Conservation (phyloP, 768 basidiomycete genomes). For the Mycena floridula region DNA sequence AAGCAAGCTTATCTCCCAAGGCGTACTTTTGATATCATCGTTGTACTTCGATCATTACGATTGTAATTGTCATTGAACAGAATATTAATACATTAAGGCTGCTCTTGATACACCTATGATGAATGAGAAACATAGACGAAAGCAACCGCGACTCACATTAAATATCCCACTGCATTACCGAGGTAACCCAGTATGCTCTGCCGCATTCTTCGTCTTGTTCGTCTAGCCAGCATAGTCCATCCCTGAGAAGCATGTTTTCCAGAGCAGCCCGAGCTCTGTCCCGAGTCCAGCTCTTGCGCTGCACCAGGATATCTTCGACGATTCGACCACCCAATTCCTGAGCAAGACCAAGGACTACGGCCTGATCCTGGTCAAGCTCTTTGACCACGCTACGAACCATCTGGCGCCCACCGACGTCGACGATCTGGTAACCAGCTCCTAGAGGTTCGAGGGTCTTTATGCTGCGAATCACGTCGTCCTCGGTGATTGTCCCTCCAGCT, state of each 20-base stretch:
- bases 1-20: too few species aligned
- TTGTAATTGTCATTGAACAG: too few species aligned
- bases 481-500: constrained; percentile 63
- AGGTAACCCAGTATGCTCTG: constrained; percentile 81
- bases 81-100: too few species aligned
- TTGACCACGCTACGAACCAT: constrained; percentile 88
- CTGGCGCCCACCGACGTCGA: constrained; percentile 66
- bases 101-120: too few species aligned
- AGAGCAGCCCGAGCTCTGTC: constrained; percentile 74
- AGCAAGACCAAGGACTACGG: constrained; percentile 72
- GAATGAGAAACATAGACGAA: too few species aligned
- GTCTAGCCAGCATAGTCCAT: constrained; percentile 94
- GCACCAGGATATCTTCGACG: constrained; percentile 54
- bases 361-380: constrained; percentile 87
- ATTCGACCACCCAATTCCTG: constrained; percentile 65
- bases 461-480: constrained; percentile 78
- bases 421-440: constrained; percentile 85
- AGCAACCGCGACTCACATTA: too few species aligned
- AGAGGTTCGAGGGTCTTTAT: constrained; percentile 86
- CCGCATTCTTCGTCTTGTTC: constrained; percentile 69
- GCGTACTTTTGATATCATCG: too few species aligned
- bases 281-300: constrained; percentile 66
- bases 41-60: too few species aligned
- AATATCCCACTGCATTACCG: constrained; percentile 81
- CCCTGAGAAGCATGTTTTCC: constrained; percentile 85